Base-by-base conservation (phyloP, 148 eudicot genomes). In the Camellia lanceoleosa region DNA sequence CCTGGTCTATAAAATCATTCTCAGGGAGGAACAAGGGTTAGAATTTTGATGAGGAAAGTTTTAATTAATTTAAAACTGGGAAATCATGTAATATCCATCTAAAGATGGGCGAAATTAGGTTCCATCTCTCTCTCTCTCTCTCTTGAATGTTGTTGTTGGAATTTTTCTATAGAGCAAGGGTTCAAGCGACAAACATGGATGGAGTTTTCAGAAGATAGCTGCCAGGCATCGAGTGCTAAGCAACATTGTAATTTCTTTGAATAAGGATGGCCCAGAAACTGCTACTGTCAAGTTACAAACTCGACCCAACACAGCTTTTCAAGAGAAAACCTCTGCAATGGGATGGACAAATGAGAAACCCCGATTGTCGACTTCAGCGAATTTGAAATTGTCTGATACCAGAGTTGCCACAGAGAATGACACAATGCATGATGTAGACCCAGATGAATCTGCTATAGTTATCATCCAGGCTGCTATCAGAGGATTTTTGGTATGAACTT, bases 131-230 rank as follows among this genome's bases (percentile, higher is more conserved):
- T 72, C 49, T 19, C 55, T 11, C 20, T 59, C 63, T 47, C 58
- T 66, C n/a, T 75, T 14, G 62, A 51, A 43, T 73, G 23, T 68
- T 61, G 3, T 38, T 58, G 19, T 77, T 59, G 78, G 7, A 66
- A 82, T 77, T 73, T 87, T 23, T 51, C 84, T 84, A 5, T 86
- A 95, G 97, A 80, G 82, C 60, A 93, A 95, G 88, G 83, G 86
- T 51, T 84, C 90, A 65, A 83, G 82, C n/a, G 93, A 90, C 81
- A 92, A 89, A 79, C 90, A 92, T 63, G 89, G 98, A 30, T 95
- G 98, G 98, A 93, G 96, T 89, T 95, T 95, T 49, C 84, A 92
- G 70, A 95, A 95, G 80, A 90, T 85, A 87, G 89, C 96, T 79
- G 84, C 92, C 63, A 84, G 89, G 71, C 96, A 93, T 85, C 88